These are phyloP conservation scores for Pythium periplocum DNA, from an alignment of 352 stramenopile genomes.

Conservation along the genomic window DNA sequence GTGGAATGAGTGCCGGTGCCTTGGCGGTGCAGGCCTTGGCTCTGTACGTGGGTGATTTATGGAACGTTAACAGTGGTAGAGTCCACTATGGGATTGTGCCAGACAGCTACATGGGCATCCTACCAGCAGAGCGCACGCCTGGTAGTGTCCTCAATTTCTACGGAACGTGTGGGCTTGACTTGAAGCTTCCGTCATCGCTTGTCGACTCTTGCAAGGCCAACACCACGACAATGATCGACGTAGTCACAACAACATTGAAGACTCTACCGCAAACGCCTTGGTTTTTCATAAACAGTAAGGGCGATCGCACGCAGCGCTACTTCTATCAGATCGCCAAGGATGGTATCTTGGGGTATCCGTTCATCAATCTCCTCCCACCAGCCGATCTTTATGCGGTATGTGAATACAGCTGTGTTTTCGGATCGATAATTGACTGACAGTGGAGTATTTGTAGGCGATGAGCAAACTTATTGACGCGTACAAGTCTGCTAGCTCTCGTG, in stretches of 20 bases:
- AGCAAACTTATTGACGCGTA: background rate
- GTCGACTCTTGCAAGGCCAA: constrained; percentile 31
- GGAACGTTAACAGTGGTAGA: constrained; percentile 32
- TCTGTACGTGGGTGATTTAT: constrained; percentile 40
- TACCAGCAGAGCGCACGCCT: constrained; percentile 30
- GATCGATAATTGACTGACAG: background rate
- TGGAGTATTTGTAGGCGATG: background rate
- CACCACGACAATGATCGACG: constrained; percentile 31
- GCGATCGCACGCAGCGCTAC: constrained; percentile 44
- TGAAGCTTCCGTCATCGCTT: constrained; percentile 26
- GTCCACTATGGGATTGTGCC: constrained; percentile 41
- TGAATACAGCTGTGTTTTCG: background rate
- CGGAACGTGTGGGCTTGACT: constrained; percentile 27
- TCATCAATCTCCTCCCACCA: constrained; percentile 39
- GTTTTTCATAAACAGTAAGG: constrained; percentile 57
- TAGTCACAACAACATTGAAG: constrained; percentile 39
- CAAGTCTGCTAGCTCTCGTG: background rate
- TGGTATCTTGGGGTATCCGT: constrained; percentile 46
- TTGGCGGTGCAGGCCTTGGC: constrained; percentile 42
- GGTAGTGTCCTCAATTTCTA: constrained; percentile 54
- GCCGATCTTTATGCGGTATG: constrained; percentile 36
- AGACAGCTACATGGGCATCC: constrained; percentile 57
- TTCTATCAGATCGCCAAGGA: constrained; percentile 55
- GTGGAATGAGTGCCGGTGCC: constrained; percentile 25
- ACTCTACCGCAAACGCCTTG: constrained; percentile 34